phyloP scores from a whole-genome alignment of 2,329 filamentous ascomycete species.

The Arthrobotrys entomopaga region DNA sequence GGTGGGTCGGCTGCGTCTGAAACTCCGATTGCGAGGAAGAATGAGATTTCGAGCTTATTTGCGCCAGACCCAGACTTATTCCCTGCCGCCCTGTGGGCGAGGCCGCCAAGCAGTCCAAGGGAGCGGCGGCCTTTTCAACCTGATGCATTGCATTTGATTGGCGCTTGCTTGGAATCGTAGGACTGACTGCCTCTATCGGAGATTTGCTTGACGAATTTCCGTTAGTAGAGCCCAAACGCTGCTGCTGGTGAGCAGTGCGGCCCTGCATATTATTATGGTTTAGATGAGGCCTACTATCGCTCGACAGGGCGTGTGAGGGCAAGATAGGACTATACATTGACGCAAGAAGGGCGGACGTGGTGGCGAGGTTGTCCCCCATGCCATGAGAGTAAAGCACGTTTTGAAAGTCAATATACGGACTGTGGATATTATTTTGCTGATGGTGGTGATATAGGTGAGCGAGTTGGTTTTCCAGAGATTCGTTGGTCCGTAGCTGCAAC shows the following conservation, averaged over 20 bases:
- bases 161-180: slow-evolving; percentile 6
- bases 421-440: slow-evolving; percentile 31
- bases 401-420: slow-evolving; percentile 49
- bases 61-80: slow-evolving; percentile 29
- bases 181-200: slow-evolving; percentile 21
- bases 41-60: slow-evolving; percentile 37
- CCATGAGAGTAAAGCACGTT: slow-evolving; percentile 44
- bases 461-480: slow-evolving; percentile 45
- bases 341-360: not conserved
- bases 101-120: slow-evolving; percentile 34
- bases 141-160: slow-evolving; percentile 14
- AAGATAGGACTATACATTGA: slow-evolving; percentile 33
- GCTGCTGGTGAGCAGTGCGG: not conserved
- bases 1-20: slow-evolving; percentile 24
- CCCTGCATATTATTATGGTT: slow-evolving; percentile 13
- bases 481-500: slow-evolving; percentile 23
- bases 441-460: slow-evolving; percentile 47
- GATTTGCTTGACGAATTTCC: slow-evolving; percentile 25
- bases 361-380: not conserved
- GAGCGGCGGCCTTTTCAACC: slow-evolving; percentile 14
- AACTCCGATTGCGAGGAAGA: slow-evolving; percentile 42
- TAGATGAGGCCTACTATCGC: not conserved
- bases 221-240: slow-evolving; percentile 17
- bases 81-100: slow-evolving; percentile 28
- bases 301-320: slow-evolving; percentile 26